Percentiles rank a stretch among this genome's conserved stretches.
Conservation (phyloP, 176 grass and related monocot genomes). For the Phoenix dactylifera region DNA sequence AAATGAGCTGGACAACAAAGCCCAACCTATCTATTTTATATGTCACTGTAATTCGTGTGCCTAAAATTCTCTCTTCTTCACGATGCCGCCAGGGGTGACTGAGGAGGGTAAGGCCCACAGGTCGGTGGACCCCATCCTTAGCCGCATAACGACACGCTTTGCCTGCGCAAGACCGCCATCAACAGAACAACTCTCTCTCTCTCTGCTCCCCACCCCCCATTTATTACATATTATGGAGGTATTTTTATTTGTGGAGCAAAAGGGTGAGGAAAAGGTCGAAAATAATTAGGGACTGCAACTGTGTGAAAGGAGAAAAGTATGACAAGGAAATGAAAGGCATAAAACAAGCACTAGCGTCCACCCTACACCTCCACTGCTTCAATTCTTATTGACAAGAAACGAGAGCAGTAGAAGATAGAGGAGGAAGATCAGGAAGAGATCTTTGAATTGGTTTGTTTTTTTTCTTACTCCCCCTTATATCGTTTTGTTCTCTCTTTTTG, state of each 20-base stretch:
- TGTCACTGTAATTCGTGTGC: no score
- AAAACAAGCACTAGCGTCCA: slow-evolving; percentile 15
- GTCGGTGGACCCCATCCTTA: slow-evolving; percentile 36
- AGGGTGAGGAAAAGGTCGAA: background rate
- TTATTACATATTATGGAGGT: slow-evolving; percentile 32
- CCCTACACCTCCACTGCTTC: slow-evolving; percentile 15
- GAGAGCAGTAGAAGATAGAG: background rate
- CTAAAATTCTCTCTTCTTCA: no score
- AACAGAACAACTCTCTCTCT: background rate
- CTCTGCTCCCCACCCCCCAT: slow-evolving; percentile 12
- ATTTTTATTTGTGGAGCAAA: background rate
- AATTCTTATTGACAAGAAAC: background rate
- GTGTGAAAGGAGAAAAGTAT: background rate
- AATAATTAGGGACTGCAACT: background rate
- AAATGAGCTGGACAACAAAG: no score
- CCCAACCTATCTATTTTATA: no score
- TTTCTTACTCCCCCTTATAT: slow-evolving; percentile 19
- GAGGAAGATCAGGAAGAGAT: background rate
- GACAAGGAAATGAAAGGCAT: background rate
- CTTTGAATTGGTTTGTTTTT: slow-evolving; percentile 40
- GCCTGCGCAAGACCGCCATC: slow-evolving; percentile 26
- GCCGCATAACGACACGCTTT: slow-evolving; percentile 32
- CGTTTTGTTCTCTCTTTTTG: background rate
- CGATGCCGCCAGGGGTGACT: background rate
- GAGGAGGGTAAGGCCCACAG: slow-evolving; percentile 27